phyloP scores from a whole-genome alignment of 768 basidiomycete genomes.

The Mycena epipterygia region DNA sequence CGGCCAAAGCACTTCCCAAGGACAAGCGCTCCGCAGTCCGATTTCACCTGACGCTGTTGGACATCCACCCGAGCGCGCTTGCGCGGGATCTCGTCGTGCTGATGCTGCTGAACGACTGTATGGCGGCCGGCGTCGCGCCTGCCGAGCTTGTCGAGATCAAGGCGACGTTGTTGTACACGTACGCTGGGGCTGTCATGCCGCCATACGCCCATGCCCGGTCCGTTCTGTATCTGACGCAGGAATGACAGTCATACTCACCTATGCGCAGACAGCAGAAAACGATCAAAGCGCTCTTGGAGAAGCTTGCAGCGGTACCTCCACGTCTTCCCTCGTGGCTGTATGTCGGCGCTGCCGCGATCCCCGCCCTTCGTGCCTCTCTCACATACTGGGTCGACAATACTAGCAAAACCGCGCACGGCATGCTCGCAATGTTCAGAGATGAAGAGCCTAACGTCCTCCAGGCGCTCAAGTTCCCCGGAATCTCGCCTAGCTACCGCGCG shows the following conservation, averaged over 20 bases:
- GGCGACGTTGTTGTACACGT: slow-evolving; percentile 44
- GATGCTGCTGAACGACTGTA: slow-evolving; percentile 39
- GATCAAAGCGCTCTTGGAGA: slow-evolving; percentile 24
- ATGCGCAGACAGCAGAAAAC: slow-evolving; percentile 26
- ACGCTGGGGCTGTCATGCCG: slow-evolving; percentile 39
- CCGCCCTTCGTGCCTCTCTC: slow-evolving; percentile 32
- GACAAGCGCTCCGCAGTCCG: slow-evolving; percentile 33
- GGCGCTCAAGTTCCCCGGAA: slow-evolving; percentile 14
- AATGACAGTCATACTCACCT: not conserved
- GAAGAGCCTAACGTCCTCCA: not conserved
- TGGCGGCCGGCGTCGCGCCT: slow-evolving; percentile 20
- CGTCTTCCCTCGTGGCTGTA: slow-evolving; percentile 40
- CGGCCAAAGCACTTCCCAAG: slow-evolving; percentile 33
- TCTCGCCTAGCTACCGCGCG: slow-evolving; percentile 12
- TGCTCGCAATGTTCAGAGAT: slow-evolving; percentile 20
- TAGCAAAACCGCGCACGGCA: slow-evolving; percentile 25
- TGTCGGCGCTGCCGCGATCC: slow-evolving; percentile 34
- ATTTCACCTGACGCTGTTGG: slow-evolving; percentile 41
- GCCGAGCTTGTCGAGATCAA: slow-evolving; percentile 34
- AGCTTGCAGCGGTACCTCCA: slow-evolving; percentile 28
- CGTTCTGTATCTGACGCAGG: not conserved
- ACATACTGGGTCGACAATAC: slow-evolving; percentile 36
- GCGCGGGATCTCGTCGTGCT: slow-evolving; percentile 41
- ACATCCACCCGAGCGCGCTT: slow-evolving; percentile 42
- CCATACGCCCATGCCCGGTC: slow-evolving; percentile 38